Evolutionary conservation across 1,284 basidiomycete genomes (phyloP).

Genomic region (Afroboletus lepidellus): DNA sequence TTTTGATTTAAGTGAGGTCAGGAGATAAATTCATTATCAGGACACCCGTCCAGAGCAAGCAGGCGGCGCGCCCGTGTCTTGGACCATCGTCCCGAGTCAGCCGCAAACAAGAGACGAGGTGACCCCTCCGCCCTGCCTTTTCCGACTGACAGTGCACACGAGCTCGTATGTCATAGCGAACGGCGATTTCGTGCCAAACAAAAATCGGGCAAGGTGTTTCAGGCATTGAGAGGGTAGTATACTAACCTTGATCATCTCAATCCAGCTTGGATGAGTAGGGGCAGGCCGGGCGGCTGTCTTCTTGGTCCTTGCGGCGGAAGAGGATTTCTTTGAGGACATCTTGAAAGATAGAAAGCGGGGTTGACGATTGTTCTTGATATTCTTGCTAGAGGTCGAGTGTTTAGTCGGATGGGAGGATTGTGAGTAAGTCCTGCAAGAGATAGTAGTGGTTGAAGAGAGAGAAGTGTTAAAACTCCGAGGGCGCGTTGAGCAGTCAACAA

Average conservation of each 20-base stretch:
- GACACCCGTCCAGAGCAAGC: slow-evolving; percentile 4
- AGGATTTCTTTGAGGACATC: slow-evolving; percentile 36
- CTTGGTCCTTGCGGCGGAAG: slow-evolving; percentile 33
- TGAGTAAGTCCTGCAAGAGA: slow-evolving; percentile 36
- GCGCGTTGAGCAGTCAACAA: slow-evolving; percentile 54
- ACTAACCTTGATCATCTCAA: slow-evolving; percentile 76
- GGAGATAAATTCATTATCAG: slow-evolving; percentile 16
- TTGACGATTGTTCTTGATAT: slow-evolving; percentile 36
- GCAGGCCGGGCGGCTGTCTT: slow-evolving; percentile 39
- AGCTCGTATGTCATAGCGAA: slow-evolving; percentile 10
- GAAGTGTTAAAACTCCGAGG: slow-evolving; percentile 57
- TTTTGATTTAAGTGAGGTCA: slow-evolving; percentile 20
- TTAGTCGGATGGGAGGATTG: slow-evolving; percentile 32
- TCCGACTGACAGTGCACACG: slow-evolving; percentile 29
- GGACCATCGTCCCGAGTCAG: slow-evolving; percentile 12
- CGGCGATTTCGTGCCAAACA: slow-evolving; percentile 2
- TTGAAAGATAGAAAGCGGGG: slow-evolving; percentile 19
- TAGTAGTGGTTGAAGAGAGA: slow-evolving; percentile 52
- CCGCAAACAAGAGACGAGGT: slow-evolving; percentile 7
- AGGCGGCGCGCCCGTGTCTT: background rate
- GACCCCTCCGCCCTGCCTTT: slow-evolving; percentile 45
- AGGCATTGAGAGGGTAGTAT: slow-evolving; percentile 1
- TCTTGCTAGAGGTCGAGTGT: slow-evolving; percentile 21
- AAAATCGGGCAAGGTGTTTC: background rate
- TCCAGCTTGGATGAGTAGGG: slow-evolving; percentile 66